phyloP scores from a whole-genome alignment of 2,329 filamentous ascomycete species.

The Gaeumannomyces tritici region DNA sequence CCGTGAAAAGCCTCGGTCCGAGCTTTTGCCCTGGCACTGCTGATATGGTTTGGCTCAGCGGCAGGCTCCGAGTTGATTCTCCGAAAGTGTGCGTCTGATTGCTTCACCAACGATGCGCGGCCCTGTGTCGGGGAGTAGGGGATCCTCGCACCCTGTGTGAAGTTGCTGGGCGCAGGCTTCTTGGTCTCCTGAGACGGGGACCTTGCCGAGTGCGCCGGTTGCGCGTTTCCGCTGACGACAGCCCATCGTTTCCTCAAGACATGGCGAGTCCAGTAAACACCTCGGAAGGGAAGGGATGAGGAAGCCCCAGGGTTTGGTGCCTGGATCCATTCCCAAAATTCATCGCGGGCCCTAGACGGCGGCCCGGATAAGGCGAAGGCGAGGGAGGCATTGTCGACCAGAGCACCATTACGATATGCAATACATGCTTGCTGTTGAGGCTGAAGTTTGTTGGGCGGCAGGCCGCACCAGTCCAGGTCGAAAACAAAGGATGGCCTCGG shows the following conservation, averaged over 20 bases:
- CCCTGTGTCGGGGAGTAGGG: not conserved
- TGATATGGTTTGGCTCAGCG: not conserved
- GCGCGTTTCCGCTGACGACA: conserved; percentile 9
- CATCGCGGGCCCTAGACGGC: conserved; percentile 6
- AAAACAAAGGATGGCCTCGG: conserved; percentile 25
- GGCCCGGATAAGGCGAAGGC: conserved; percentile 8
- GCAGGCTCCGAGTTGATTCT: not conserved
- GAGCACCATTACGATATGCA: conserved; percentile 18
- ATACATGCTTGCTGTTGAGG: conserved; percentile 6
- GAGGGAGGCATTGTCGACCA: conserved; percentile 11
- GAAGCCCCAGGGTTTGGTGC: not conserved
- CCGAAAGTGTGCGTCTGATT: not conserved
- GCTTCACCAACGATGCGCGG: not conserved
- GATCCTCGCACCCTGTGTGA: not conserved
- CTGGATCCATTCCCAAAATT: conserved; percentile 15
- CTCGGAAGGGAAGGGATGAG: conserved; percentile 4
- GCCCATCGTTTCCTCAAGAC: conserved; percentile 6
- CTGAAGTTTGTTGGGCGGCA: not conserved
- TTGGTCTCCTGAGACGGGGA: not conserved
- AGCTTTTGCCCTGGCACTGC: not conserved
- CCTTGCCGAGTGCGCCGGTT: not conserved
- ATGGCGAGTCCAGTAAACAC: conserved; percentile 10
- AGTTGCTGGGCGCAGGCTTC: not conserved
- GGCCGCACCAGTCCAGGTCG: conserved; percentile 6
- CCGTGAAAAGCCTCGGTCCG: not conserved